phyloP scores from a whole-genome alignment of 345 rosid species.

The Cardiospermum halicacabum region DNA sequence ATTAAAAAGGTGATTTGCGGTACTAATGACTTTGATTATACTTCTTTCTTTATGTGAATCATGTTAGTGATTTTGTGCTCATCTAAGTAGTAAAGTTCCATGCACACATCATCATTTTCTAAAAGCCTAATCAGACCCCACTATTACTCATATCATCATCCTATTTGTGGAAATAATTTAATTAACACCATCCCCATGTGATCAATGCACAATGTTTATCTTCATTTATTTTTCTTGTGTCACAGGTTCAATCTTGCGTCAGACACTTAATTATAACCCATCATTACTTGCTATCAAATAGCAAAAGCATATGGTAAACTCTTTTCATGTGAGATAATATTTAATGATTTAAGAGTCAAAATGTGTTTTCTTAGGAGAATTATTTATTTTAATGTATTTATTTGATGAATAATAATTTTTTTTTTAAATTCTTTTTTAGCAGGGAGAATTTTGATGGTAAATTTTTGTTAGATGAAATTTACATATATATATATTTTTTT shows the following conservation, averaged over 20 bases:
- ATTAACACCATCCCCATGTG: slow-evolving; percentile 10
- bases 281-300: too few species aligned
- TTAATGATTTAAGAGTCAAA: too few species aligned
- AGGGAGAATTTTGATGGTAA: too few species aligned
- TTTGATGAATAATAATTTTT: too few species aligned
- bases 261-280: background rate
- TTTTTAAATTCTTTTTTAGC: too few species aligned
- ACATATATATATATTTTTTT: too few species aligned
- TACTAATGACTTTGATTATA: background rate
- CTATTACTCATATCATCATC: background rate
- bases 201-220: slow-evolving; percentile 15
- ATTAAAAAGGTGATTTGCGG: background rate
- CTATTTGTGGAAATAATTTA: slow-evolving; percentile 12
- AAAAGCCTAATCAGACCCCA: slow-evolving; percentile 10
- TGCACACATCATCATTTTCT: background rate
- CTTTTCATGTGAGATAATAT: too few species aligned
- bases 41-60: background rate
- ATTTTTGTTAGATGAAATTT: too few species aligned
- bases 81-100: slow-evolving; percentile 2
- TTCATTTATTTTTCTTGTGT: background rate
- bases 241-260: background rate
- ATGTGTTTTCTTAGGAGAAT: too few species aligned
- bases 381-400: too few species aligned
- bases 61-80: background rate
- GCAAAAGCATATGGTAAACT: too few species aligned